phyloP scores from a whole-genome alignment of 106 monocot species.

The Phalaenopsis aphrodite region DNA sequence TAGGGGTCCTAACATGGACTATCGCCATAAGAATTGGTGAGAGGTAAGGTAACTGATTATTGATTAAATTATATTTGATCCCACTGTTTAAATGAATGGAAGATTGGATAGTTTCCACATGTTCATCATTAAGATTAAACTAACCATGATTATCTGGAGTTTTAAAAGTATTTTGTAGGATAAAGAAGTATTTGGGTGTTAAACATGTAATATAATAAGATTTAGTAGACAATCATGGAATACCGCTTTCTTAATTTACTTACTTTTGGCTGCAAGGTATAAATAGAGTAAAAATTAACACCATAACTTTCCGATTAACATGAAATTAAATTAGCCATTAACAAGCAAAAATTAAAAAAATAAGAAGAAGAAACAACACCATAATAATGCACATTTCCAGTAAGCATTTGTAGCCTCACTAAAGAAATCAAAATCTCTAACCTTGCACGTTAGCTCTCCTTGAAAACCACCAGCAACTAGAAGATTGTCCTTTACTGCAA shows the following conservation, averaged over 20 bases:
- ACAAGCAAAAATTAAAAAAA: neutral
- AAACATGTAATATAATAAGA: neutral
- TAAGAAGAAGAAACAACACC: neutral
- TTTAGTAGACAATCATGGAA: neutral
- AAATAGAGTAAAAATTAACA: neutral
- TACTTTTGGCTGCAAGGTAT: neutral
- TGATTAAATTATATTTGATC: neutral
- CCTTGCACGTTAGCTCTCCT: constrained; percentile 37
- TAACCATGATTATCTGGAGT: neutral
- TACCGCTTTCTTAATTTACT: neutral
- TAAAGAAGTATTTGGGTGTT: neutral
- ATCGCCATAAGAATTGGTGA: neutral
- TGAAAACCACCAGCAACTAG: constrained; percentile 40
- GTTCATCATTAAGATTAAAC: neutral
- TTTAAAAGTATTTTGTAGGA: neutral
- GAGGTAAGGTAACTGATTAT: neutral
- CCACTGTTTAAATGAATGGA: neutral
- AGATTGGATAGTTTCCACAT: neutral
- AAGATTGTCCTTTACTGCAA: constrained; percentile 31
- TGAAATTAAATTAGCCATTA: neutral
- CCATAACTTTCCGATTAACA: neutral
- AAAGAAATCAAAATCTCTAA: constrained; percentile 5
- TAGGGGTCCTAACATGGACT: too few relatives aligned
- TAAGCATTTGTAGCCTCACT: neutral
- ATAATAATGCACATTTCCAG: neutral